These are phyloP conservation scores for Pseudopithomyces maydicus DNA, from an alignment of 2,329 filamentous ascomycete species.

Conservation along the genomic window DNA sequence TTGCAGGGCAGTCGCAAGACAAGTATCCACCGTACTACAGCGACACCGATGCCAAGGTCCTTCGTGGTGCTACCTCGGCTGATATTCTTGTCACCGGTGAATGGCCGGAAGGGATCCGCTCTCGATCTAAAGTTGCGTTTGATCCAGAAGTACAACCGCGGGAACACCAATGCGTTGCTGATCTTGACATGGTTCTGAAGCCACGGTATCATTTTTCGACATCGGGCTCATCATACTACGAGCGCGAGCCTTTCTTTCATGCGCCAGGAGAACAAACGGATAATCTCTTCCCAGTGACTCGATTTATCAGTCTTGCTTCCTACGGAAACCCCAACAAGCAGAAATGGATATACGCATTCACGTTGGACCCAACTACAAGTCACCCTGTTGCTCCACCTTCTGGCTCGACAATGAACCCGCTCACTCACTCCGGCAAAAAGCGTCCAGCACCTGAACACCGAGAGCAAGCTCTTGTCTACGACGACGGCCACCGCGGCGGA, in stretches of 20 bases:
- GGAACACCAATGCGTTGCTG: constrained; percentile 71
- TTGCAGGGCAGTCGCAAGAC: constrained; percentile 69
- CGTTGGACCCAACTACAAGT: constrained; percentile 67
- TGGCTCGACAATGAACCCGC: constrained; percentile 78
- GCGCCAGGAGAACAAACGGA: constrained; percentile 53
- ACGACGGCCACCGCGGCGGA: constrained; percentile 40
- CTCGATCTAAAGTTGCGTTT: constrained; percentile 68
- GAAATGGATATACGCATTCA: constrained; percentile 76
- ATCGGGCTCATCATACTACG: constrained; percentile 75
- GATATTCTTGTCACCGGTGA: constrained; percentile 87
- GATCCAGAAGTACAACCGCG: constrained; percentile 59
- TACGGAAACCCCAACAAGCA: constrained; percentile 77
- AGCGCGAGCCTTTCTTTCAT: constrained; percentile 92
- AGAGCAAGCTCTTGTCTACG: constrained; percentile 44
- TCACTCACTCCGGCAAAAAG: constrained; percentile 64
- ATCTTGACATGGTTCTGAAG: constrained; percentile 77
- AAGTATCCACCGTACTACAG: constrained; percentile 80
- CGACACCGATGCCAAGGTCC: constrained; percentile 73
- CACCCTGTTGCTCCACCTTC: constrained; percentile 64
- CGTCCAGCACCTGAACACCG: constrained; percentile 52
- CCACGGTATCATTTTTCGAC: constrained; percentile 90
- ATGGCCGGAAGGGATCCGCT: constrained; percentile 79
- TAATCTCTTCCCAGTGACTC: constrained; percentile 68
- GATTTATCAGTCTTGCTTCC: constrained; percentile 87
- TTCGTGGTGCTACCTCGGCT: constrained; percentile 76